phyloP scores from a whole-genome alignment of 1,284 basidiomycete genomes.

The Inonotus hispidus region DNA sequence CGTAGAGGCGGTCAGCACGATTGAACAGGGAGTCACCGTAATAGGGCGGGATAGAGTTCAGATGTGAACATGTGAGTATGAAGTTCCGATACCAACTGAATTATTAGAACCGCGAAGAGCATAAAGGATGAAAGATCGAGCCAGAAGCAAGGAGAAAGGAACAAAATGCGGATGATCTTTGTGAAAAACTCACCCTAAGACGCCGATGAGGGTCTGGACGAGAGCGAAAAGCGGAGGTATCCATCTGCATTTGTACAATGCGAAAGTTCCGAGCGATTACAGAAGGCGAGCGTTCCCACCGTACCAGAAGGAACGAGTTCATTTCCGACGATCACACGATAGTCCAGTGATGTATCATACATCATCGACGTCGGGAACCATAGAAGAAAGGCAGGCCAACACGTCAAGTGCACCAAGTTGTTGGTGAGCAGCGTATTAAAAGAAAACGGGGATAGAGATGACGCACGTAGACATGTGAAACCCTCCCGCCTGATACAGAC shows the following conservation, averaged over 20 bases:
- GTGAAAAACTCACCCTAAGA: conserved; percentile 15
- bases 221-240: conserved; percentile 17
- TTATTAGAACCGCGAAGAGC: too few relatives aligned
- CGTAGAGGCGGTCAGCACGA: background rate
- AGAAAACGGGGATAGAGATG: conserved; percentile 1
- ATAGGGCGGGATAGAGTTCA: too few relatives aligned
- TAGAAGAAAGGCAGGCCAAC: too few relatives aligned
- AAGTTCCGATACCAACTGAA: too few relatives aligned
- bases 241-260: conserved; percentile 9
- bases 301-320: background rate
- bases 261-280: background rate
- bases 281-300: background rate
- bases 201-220: conserved; percentile 13
- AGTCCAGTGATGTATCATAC: background rate
- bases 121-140: too few relatives aligned
- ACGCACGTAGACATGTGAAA: conserved; percentile 80
- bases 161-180: background rate
- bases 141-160: too few relatives aligned
- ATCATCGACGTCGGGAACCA: background rate
- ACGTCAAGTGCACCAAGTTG: too few relatives aligned
- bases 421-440: background rate
- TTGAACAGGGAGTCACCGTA: too few relatives aligned
- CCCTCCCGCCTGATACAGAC: conserved; percentile 59
- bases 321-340: background rate
- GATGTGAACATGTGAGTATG: too few relatives aligned